Conservation (phyloP, 139 green algal species). For the Medakamo hakoo region DNA sequence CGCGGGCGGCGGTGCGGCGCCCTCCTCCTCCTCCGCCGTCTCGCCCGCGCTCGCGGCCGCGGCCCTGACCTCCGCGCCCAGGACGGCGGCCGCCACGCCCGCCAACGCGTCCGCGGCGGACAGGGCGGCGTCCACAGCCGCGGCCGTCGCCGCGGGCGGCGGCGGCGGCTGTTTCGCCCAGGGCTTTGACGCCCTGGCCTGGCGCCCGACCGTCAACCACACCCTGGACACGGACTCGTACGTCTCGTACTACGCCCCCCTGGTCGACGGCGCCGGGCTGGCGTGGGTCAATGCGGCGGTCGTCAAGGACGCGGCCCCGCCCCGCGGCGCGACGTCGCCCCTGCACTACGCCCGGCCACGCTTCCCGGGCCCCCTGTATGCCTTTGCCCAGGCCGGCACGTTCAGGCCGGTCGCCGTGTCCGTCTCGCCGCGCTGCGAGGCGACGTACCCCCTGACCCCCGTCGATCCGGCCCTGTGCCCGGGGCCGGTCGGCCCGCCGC, state of each 20-base stretch:
- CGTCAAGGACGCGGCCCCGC: not conserved
- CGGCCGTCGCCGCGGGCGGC: no score
- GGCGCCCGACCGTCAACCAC: not conserved
- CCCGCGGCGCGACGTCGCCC: not conserved
- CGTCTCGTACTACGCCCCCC: not conserved
- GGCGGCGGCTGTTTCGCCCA: not conserved
- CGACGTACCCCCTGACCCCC: not conserved
- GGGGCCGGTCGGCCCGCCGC: no score
- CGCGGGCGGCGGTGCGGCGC: no score
- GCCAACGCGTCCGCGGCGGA: no score
- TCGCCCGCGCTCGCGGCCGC: no score
- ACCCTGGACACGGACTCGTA: not conserved
- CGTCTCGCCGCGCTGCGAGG: not conserved
- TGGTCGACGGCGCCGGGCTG: not conserved
- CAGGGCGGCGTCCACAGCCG: no score
- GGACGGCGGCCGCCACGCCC: no score
- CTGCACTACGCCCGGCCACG: not conserved
- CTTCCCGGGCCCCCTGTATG: not conserved
- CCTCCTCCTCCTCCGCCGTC: no score
- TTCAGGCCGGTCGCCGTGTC: not conserved
- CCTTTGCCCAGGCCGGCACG: not conserved
- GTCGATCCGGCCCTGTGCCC: not conserved
- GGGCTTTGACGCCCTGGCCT: not conserved
- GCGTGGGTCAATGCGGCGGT: not conserved
- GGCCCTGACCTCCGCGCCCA: not conserved